A percentile compares a stretch with the other conserved stretches of the same genome.
phyloP scores from a whole-genome alignment of 495 filamentous ascomycete species.

The Xylaria sp. region DNA sequence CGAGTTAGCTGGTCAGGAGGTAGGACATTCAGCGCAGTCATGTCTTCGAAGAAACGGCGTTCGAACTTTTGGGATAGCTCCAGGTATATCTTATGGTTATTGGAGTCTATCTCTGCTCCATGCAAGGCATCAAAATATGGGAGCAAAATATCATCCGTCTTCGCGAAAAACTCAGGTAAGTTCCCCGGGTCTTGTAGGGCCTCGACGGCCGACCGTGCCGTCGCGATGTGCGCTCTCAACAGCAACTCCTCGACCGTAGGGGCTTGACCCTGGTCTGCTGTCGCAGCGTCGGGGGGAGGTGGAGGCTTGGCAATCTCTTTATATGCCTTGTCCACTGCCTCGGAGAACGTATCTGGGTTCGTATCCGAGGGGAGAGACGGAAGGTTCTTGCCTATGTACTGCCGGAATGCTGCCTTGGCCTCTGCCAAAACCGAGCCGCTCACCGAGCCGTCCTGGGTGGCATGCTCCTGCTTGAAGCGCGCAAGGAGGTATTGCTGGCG shows the following conservation, averaged over 20 bases:
- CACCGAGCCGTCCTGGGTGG: constrained; percentile 32
- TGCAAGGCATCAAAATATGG: constrained; percentile 72
- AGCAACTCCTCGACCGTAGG: constrained; percentile 51
- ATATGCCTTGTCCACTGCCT: constrained; percentile 35
- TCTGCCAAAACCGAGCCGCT: constrained; percentile 33
- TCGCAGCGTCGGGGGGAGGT: constrained; percentile 18
- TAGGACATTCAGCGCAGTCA: constrained; percentile 73
- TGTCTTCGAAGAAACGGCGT: constrained; percentile 72
- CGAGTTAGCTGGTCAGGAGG: constrained; percentile 71
- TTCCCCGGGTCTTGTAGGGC: constrained; percentile 36
- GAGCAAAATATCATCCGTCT: constrained; percentile 58
- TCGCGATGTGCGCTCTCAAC: constrained; percentile 44
- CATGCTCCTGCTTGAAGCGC: constrained; percentile 44
- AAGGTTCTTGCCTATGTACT: constrained; percentile 41
- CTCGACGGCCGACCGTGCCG: constrained; percentile 42
- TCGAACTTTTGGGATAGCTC: constrained; percentile 73
- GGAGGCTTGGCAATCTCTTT: constrained; percentile 19
- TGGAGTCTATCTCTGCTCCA: constrained; percentile 54
- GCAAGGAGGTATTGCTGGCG: constrained; percentile 73
- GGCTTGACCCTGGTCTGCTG: constrained; percentile 37
- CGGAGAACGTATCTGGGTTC: constrained; percentile 34
- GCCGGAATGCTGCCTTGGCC: constrained; percentile 35
- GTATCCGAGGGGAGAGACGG: constrained; percentile 36
- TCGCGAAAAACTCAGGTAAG: constrained; percentile 35
- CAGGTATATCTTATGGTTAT: constrained; percentile 68